Percentiles rank a stretch among this genome's conserved stretches.
These are phyloP conservation scores for Colletotrichum abscissum DNA, from an alignment of 2,329 filamentous ascomycete genomes.

Conservation along the genomic window DNA sequence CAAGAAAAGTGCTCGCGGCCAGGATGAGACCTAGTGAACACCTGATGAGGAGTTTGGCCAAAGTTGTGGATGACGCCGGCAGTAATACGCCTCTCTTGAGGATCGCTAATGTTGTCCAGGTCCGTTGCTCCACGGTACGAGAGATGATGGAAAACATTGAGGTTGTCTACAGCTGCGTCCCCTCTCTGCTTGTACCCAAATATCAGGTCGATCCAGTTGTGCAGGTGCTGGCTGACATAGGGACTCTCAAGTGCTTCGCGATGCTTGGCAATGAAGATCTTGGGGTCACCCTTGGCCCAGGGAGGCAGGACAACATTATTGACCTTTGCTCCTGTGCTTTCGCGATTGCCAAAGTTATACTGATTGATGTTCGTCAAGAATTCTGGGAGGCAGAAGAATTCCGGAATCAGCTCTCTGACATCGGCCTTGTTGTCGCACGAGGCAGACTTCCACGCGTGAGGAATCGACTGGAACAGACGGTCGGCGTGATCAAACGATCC, in stretches of 20 bases:
- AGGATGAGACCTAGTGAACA: conserved; percentile 86
- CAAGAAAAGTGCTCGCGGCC: conserved; percentile 76
- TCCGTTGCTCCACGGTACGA: conserved; percentile 96
- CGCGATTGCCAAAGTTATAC: conserved; percentile 91
- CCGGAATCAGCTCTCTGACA: conserved; percentile 92
- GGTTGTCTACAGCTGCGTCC: conserved; percentile 88
- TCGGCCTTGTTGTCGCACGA: conserved; percentile 92
- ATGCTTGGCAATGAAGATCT: conserved; percentile 95
- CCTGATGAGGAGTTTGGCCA: conserved; percentile 95
- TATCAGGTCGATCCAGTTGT: conserved; percentile 95
- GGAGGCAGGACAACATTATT: conserved; percentile 91
- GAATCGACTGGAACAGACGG: conserved; percentile 92
- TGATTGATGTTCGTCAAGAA: conserved; percentile 94
- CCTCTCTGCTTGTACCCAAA: conserved; percentile 96
- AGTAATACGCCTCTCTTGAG: conserved; percentile 85
- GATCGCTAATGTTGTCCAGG: conserved; percentile 89
- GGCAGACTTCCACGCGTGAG: conserved; percentile 90
- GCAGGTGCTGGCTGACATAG: conserved; percentile 88
- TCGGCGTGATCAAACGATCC: conserved; percentile 97
- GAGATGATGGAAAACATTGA: conserved; percentile 96
- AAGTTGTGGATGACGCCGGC: conserved; percentile 99
- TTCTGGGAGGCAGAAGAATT: conserved; percentile 97
- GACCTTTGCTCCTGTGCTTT: conserved; percentile 82
- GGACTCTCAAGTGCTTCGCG: conserved; percentile 95
- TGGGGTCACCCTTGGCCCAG: conserved; percentile 96